A percentile compares a stretch with the other conserved stretches of the same genome.
Conservation (phyloP, 2,329 filamentous ascomycete genomes). For the Trichoderma pleuroti region DNA sequence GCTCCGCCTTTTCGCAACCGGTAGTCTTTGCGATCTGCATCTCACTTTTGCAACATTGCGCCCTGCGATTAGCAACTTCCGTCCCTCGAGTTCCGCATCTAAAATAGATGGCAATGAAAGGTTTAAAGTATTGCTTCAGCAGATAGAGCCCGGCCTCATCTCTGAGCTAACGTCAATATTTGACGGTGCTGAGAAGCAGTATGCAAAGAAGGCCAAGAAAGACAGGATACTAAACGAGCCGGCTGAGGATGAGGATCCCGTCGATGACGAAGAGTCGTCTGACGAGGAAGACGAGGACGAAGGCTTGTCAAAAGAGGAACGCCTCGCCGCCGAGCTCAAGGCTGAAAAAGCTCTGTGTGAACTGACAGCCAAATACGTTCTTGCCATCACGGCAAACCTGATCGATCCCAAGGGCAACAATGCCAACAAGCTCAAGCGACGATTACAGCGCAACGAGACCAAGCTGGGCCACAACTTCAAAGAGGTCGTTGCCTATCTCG, state of each 20-base stretch:
- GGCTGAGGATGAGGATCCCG: slow-evolving; percentile 69
- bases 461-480: slow-evolving; percentile 81
- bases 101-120: slow-evolving; percentile 28
- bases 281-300: slow-evolving; percentile 55
- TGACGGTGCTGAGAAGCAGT: slow-evolving; percentile 69
- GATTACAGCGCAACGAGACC: slow-evolving; percentile 74
- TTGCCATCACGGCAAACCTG: slow-evolving; percentile 71
- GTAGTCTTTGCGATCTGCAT: slow-evolving; percentile 77
- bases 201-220: slow-evolving; percentile 65
- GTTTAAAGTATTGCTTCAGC: slow-evolving; percentile 54
- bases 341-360: slow-evolving; percentile 85
- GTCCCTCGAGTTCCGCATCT: slow-evolving; percentile 26
- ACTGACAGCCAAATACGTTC: slow-evolving; percentile 77
- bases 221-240: slow-evolving; percentile 56
- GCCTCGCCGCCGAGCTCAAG: slow-evolving; percentile 63
- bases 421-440: slow-evolving; percentile 62
- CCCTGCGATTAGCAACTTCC: slow-evolving; percentile 45
- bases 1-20: slow-evolving; percentile 70
- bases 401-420: slow-evolving; percentile 62
- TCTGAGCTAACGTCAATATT: slow-evolving; percentile 75
- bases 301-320: slow-evolving; percentile 53
- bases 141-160: slow-evolving; percentile 60
- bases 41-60: slow-evolving; percentile 73
- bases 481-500: slow-evolving; percentile 76
- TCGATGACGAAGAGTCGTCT: slow-evolving; percentile 55